Evolutionary conservation across 495 filamentous ascomycete genomes (phyloP).

Genomic region (Amniculicola lignicola): DNA sequence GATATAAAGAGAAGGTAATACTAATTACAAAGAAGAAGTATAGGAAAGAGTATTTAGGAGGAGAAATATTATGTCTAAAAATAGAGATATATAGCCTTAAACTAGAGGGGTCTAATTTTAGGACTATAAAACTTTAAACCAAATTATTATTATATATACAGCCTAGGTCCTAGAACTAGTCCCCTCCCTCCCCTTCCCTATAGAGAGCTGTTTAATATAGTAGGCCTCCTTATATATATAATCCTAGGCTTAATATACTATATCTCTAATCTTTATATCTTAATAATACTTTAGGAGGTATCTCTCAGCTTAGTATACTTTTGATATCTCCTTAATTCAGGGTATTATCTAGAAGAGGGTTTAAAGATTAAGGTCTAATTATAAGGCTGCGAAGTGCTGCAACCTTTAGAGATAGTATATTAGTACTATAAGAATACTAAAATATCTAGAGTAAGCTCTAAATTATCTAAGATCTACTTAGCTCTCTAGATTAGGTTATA

Average conservation of each 20-base stretch:
- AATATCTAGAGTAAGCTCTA: constrained; percentile 11
- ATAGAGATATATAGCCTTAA: constrained; percentile 12
- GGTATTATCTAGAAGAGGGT: constrained; percentile 9
- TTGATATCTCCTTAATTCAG: constrained; percentile 6
- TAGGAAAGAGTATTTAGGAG: neutral
- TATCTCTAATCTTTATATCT: constrained; percentile 11
- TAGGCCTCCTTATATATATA: constrained; percentile 9
- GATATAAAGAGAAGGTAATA: no score
- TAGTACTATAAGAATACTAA: constrained; percentile 8
- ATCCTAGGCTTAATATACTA: constrained; percentile 8
- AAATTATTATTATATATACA: constrained; percentile 2
- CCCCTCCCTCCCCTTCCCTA: constrained; percentile 8
- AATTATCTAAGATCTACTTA: constrained; percentile 11
- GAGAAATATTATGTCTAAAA: constrained; percentile 3
- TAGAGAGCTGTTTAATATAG: constrained; percentile 6
- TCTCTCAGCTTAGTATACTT: constrained; percentile 11
- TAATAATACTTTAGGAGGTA: constrained; percentile 10
- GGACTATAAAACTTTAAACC: constrained; percentile 6
- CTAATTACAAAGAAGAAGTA: constrained; percentile 2
- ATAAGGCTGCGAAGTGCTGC: constrained; percentile 6
- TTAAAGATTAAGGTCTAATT: constrained; percentile 8
- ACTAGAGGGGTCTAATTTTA: constrained; percentile 11
- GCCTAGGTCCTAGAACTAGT: constrained; percentile 10
- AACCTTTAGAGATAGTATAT: constrained; percentile 12
- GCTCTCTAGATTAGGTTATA: constrained; percentile 5